A percentile compares a stretch with the other conserved stretches of the same genome.
These are phyloP conservation scores for Kewa caespitosa DNA, from an alignment of 179 eudicot genomes.

Conservation along the genomic window DNA sequence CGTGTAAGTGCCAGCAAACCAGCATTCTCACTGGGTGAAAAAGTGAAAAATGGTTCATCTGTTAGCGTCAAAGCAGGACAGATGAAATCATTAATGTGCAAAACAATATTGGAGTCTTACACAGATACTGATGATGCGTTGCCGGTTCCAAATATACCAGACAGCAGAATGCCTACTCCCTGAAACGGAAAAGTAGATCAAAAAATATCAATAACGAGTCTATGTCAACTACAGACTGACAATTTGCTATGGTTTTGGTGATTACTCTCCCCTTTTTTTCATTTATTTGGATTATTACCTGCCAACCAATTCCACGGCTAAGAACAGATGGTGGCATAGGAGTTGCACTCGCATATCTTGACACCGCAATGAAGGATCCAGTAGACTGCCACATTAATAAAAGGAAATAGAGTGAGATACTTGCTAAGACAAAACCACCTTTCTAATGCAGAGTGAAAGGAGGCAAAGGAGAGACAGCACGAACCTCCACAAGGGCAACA, in stretches of 20 bases:
- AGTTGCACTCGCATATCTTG: slow-evolving; percentile 91
- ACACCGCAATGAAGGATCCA: slow-evolving; percentile 77
- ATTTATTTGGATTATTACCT: slow-evolving; percentile 44
- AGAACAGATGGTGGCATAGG: slow-evolving; percentile 86
- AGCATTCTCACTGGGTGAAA: slow-evolving; percentile 43
- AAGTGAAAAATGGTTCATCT: neutral
- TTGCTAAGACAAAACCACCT: neutral
- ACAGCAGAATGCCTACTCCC: slow-evolving; percentile 86
- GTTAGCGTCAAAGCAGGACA: neutral
- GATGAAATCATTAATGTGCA: neutral
- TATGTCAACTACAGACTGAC: neutral
- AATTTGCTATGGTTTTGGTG: neutral
- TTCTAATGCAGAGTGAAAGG: neutral
- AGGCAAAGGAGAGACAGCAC: slow-evolving; percentile 5
- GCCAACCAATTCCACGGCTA: slow-evolving; percentile 98
- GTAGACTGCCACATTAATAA: slow-evolving; percentile 56
- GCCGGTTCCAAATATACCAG: slow-evolving; percentile 91
- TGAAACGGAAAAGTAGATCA: slow-evolving; percentile 25
- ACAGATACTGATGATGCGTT: slow-evolving; percentile 84
- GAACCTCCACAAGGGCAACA: slow-evolving; percentile 92
- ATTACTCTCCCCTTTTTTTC: neutral
- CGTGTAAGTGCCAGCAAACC: slow-evolving; percentile 51
- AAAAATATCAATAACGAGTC: slow-evolving; percentile 8
- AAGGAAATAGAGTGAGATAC: neutral
- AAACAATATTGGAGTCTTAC: slow-evolving; percentile 42